Evolutionary conservation across 495 filamentous ascomycete genomes (phyloP).

Genomic region (Penicillium nucicola): DNA sequence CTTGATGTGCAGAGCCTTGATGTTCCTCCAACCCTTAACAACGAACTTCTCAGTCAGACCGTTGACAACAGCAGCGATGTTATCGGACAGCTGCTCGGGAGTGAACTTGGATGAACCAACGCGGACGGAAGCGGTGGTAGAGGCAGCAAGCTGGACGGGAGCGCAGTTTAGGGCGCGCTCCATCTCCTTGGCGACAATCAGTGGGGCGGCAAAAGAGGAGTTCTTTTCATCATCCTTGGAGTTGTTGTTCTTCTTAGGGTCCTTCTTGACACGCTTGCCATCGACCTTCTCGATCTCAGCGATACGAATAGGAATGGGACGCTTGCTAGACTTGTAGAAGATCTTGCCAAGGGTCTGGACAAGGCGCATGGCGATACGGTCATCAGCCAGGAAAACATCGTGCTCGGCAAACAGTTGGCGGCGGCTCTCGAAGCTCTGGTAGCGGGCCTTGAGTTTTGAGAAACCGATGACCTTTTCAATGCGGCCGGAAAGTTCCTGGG

Average conservation of each 20-base stretch:
- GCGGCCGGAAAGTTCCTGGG: constrained; percentile 62
- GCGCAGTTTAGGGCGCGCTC: constrained; percentile 66
- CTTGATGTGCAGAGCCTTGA: constrained; percentile 84
- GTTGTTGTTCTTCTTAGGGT: constrained; percentile 32
- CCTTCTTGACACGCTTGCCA: constrained; percentile 61
- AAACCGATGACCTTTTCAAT: constrained; percentile 81
- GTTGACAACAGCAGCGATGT: constrained; percentile 67
- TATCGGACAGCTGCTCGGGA: constrained; percentile 72
- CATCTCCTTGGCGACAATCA: constrained; percentile 66
- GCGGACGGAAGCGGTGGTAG: constrained; percentile 61
- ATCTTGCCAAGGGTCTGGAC: constrained; percentile 76
- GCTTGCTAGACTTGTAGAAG: constrained; percentile 82
- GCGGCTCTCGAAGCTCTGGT: constrained; percentile 79
- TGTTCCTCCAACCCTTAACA: constrained; percentile 78
- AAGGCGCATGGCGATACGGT: constrained; percentile 74
- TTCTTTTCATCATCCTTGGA: constrained; percentile 32
- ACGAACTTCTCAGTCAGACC: constrained; percentile 73
- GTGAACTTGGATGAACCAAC: constrained; percentile 71
- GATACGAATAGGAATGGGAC: constrained; percentile 81
- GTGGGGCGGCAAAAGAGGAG: constrained; percentile 43
- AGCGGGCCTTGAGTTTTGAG: constrained; percentile 79
- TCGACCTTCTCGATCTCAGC: constrained; percentile 60
- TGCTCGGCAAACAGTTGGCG: constrained; percentile 81
- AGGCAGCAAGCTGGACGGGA: constrained; percentile 68
- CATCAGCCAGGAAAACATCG: constrained; percentile 85